A percentile compares a stretch with the other conserved stretches of the same genome.
These are phyloP conservation scores for Fagus sylvatica DNA, from an alignment of 306 rosid genomes.

Conservation along the genomic window DNA sequence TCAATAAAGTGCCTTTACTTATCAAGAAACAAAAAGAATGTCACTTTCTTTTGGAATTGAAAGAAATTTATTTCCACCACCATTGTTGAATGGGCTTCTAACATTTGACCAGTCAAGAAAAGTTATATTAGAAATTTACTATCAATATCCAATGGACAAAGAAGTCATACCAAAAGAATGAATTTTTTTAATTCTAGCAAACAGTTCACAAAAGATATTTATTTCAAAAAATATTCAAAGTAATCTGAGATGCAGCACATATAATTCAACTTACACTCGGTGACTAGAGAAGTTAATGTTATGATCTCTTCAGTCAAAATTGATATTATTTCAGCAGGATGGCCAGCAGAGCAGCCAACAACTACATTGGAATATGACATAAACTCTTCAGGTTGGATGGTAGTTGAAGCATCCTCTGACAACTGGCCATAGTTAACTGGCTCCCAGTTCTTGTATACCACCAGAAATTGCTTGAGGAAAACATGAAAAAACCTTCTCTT, in stretches of 20 bases:
- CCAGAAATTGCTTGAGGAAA: conserved; percentile 86
- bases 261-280: conserved; percentile 69
- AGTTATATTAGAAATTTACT: background rate
- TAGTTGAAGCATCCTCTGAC: conserved; percentile 51
- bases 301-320: conserved; percentile 72
- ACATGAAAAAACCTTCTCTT: conserved; percentile 79
- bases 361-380: conserved; percentile 49
- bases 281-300: conserved; percentile 62
- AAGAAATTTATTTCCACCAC: background rate
- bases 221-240: background rate
- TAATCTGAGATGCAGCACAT: background rate
- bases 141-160: background rate
- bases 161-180: background rate
- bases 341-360: conserved; percentile 91
- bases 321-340: conserved; percentile 84
- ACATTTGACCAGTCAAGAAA: background rate
- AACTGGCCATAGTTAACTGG: conserved; percentile 65
- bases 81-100: background rate
- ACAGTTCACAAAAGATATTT: background rate
- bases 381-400: conserved; percentile 43
- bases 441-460: conserved; percentile 79
- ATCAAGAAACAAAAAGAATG: background rate
- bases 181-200: background rate
- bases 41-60: conserved; percentile 11
- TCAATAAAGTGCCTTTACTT: too few species aligned